phyloP scores from a whole-genome alignment of 257 asterid genomes.

The Solanum chiquidenum region DNA sequence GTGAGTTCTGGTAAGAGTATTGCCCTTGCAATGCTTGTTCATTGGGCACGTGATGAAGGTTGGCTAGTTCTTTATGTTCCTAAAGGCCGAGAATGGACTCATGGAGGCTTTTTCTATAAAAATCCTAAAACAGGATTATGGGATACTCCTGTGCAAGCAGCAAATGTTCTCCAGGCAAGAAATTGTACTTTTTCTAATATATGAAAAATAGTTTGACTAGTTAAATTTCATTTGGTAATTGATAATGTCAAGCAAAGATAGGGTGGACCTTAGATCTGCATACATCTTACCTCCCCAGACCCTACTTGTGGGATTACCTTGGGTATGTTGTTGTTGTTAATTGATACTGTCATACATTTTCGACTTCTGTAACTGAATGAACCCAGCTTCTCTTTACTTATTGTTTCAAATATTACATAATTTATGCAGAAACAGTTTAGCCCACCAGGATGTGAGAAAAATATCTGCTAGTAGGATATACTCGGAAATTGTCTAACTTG shows the following conservation, averaged over 20 bases:
- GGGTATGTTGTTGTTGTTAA: not conserved
- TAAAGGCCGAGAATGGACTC: conserved; percentile 85
- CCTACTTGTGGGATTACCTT: not conserved
- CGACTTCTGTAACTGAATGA: not conserved
- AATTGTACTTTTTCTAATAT: not conserved
- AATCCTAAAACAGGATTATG: conserved; percentile 64
- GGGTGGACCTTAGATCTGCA: not conserved
- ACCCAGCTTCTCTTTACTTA: not conserved
- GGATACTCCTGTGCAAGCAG: conserved; percentile 96
- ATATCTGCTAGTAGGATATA: not conserved
- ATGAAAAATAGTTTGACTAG: not conserved
- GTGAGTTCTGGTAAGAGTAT: conserved; percentile 90
- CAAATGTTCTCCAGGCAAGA: conserved; percentile 56
- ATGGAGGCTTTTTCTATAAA: conserved; percentile 77
- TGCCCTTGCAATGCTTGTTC: conserved; percentile 88
- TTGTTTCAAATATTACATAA: not conserved
- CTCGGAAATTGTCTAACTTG: not conserved
- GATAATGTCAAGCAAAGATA: not conserved
- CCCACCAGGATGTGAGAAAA: not conserved
- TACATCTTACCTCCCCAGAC: not conserved
- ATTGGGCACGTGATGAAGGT: conserved; percentile 97
- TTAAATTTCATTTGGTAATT: not conserved
- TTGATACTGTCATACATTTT: not conserved
- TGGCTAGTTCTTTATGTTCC: conserved; percentile 96
- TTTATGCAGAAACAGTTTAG: not conserved